A percentile compares a stretch with the other conserved stretches of the same genome.
Evolutionary conservation across 208 protist genomes (phyloP).

Genomic region (Crithidia brevicula): DNA sequence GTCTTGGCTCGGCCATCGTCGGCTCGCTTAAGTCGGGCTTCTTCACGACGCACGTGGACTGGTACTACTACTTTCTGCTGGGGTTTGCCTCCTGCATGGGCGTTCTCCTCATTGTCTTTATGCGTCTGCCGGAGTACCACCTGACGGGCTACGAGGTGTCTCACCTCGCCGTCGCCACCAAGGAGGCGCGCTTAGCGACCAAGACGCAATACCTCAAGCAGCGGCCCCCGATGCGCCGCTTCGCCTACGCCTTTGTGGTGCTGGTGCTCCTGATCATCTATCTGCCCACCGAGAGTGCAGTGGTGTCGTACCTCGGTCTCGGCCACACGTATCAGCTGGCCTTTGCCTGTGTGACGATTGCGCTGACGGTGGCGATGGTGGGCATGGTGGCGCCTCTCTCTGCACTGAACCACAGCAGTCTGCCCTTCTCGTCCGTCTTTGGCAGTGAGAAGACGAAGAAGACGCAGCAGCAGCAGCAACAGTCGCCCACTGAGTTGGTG

Average conservation of each 20-base stretch:
- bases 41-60: conserved; percentile 39
- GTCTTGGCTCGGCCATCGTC: conserved; percentile 62
- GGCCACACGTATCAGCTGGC: not conserved
- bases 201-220: conserved; percentile 53
- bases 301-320: conserved; percentile 43
- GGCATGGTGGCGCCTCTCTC: conserved; percentile 33
- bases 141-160: conserved; percentile 52
- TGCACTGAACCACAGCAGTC: conserved; percentile 13
- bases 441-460: not conserved
- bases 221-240: conserved; percentile 57
- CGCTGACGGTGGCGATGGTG: conserved; percentile 24
- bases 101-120: conserved; percentile 31
- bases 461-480: not conserved
- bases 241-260: conserved; percentile 51
- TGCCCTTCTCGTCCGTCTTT: conserved; percentile 5
- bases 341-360: conserved; percentile 48
- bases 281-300: conserved; percentile 50
- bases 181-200: conserved; percentile 12
- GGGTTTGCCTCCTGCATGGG: conserved; percentile 27
- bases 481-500: not conserved
- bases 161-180: conserved; percentile 33
- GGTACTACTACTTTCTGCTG: conserved; percentile 66
- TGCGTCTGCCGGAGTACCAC: conserved; percentile 67
- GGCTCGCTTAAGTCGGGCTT: conserved; percentile 50
- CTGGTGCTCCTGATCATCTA: conserved; percentile 61